Conservation (phyloP, 1,139 yeast species). For the Candida tetrigidarum region DNA sequence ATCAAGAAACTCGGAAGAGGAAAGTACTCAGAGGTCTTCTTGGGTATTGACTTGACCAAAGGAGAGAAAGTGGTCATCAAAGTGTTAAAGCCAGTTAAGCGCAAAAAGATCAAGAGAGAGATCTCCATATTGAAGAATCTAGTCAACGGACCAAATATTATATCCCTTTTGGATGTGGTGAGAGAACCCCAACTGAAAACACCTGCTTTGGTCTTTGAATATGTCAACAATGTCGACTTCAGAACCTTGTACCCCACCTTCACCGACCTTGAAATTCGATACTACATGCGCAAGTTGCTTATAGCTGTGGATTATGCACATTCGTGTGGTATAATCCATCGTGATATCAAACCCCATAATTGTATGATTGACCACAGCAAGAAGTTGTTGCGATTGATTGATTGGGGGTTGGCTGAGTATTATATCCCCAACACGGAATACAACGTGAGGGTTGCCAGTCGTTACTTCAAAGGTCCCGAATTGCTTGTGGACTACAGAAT, state of each 20-base stretch:
- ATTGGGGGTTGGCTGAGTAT: slow-evolving; percentile 99
- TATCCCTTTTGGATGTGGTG: slow-evolving; percentile 81
- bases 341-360: slow-evolving; percentile 98
- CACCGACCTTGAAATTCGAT: slow-evolving; percentile 80
- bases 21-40: slow-evolving; percentile 51
- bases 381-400: slow-evolving; percentile 78
- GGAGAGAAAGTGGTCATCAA: slow-evolving; percentile 74
- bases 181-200: slow-evolving; percentile 91
- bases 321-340: slow-evolving; percentile 97
- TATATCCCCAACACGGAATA: slow-evolving; percentile 95
- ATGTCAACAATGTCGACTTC: slow-evolving; percentile 88
- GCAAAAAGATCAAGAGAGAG: slow-evolving; percentile 95
- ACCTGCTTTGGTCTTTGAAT: slow-evolving; percentile 93
- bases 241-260: slow-evolving; percentile 91
- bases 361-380: slow-evolving; percentile 94
- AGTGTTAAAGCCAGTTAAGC: slow-evolving; percentile 94
- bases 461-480: slow-evolving; percentile 98
- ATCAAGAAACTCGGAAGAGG: slow-evolving; percentile 52
- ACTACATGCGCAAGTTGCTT: slow-evolving; percentile 85
- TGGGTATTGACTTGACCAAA: slow-evolving; percentile 38
- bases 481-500: slow-evolving; percentile 89
- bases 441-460: slow-evolving; percentile 97
- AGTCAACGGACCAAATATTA: slow-evolving; percentile 84
- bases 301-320: slow-evolving; percentile 93
- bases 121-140: slow-evolving; percentile 90